These are phyloP conservation scores for Peterozyma toletana DNA, from an alignment of 805 yeast species.

Conservation along the genomic window DNA sequence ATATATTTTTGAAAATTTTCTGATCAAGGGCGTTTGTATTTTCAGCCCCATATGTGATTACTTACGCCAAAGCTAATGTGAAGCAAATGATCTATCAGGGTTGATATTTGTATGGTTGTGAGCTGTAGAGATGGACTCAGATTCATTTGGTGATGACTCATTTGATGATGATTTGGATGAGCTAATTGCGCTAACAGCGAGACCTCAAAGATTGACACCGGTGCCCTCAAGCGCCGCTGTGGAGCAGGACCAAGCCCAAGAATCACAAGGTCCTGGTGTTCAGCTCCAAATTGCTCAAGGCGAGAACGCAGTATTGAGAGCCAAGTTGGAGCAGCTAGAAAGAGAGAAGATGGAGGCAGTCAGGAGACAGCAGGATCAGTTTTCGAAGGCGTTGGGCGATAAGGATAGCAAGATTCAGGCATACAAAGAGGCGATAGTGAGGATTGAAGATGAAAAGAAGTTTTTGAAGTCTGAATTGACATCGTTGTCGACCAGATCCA, in stretches of 20 bases:
- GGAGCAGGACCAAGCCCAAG: constrained; percentile 1
- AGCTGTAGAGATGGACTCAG: no score
- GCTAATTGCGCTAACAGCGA: constrained; percentile 39
- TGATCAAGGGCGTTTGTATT: no score
- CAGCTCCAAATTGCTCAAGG: constrained; percentile 58
- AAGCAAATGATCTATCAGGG: no score
- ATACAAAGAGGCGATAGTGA: constrained; percentile 27
- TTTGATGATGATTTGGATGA: constrained; percentile 27
- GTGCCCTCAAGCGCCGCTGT: background rate
- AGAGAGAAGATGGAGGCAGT: constrained; percentile 27
- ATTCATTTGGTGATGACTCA: constrained; percentile 12
- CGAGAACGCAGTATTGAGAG: constrained; percentile 71
- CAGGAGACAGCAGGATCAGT: constrained; percentile 26
- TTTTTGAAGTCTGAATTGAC: constrained; percentile 44
- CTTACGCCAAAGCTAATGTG: no score
- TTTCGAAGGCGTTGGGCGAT: constrained; percentile 12
- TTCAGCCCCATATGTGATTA: no score
- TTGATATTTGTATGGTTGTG: no score
- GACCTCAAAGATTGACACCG: constrained; percentile 18
- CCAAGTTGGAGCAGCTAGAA: constrained; percentile 46
- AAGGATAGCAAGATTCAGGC: constrained; percentile 16
- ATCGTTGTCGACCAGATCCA: constrained; percentile 17
- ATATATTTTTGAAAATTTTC: no score
- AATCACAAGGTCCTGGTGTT: constrained; percentile 14
- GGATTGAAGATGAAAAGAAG: constrained; percentile 46